Evolutionary conservation across 805 yeast genomes (phyloP).

Genomic region (Wickerhamiella kazuoi): DNA sequence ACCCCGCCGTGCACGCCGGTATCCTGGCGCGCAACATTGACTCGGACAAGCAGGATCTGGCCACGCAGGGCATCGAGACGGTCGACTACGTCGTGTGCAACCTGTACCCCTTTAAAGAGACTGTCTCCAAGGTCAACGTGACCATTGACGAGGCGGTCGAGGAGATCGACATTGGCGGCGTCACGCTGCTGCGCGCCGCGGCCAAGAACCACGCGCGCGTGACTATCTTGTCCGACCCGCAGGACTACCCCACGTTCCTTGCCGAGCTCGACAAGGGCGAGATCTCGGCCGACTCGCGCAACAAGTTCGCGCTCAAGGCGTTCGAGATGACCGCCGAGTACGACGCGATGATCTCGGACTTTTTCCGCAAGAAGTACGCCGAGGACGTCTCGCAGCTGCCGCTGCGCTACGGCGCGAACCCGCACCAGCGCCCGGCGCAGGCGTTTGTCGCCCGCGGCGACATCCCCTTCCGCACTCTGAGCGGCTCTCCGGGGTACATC

Average conservation of each 20-base stretch:
- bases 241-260: conserved; percentile 74
- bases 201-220: conserved; percentile 97
- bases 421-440: conserved; percentile 98
- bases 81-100: conserved; percentile 96
- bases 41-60: conserved; percentile 75
- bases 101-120: conserved; percentile 95
- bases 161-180: conserved; percentile 97
- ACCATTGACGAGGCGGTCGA: conserved; percentile 96
- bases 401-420: conserved; percentile 95
- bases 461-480: conserved; percentile 81
- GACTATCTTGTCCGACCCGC: conserved; percentile 86
- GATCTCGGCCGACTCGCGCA: conserved; percentile 54
- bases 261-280: conserved; percentile 63
- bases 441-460: conserved; percentile 76
- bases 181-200: conserved; percentile 91
- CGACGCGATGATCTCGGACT: conserved; percentile 89
- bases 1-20: conserved; percentile 94
- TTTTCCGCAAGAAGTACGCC: conserved; percentile 91
- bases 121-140: conserved; percentile 86
- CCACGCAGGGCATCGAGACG: conserved; percentile 79
- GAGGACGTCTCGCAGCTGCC: conserved; percentile 83
- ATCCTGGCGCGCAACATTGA: conserved; percentile 88
- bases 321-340: conserved; percentile 97
- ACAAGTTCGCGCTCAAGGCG: conserved; percentile 83
- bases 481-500: conserved; percentile 96